A percentile compares a stretch with the other conserved stretches of the same genome.
Conservation (phyloP, 2,329 filamentous ascomycete species). For the Pseudogymnoascus sp. region DNA sequence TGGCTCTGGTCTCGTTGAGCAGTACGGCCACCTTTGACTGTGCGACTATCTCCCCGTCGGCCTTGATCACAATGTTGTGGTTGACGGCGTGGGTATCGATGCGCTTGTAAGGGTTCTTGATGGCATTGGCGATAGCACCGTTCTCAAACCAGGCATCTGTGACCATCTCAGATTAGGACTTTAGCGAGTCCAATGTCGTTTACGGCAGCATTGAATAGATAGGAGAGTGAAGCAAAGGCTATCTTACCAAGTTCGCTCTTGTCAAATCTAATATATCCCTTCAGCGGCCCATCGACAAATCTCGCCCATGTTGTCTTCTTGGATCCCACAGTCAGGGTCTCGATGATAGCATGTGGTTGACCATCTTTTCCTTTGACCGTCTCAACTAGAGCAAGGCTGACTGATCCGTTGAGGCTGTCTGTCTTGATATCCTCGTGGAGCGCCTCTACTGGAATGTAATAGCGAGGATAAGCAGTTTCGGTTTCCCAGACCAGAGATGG, state of each 20-base stretch:
- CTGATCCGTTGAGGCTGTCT: neutral
- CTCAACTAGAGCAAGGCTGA: neutral
- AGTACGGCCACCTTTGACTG: slow-evolving; percentile 6
- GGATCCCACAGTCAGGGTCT: neutral
- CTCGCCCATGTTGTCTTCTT: slow-evolving; percentile 4
- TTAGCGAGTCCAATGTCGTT: neutral
- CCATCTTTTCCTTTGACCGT: neutral
- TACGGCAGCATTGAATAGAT: neutral
- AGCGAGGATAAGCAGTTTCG: neutral
- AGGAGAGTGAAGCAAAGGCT: neutral
- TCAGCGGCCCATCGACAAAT: slow-evolving; percentile 7
- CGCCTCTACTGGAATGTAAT: neutral
- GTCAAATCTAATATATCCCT: slow-evolving; percentile 9
- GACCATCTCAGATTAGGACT: neutral
- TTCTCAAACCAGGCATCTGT: slow-evolving; percentile 10
- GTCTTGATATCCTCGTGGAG: neutral
- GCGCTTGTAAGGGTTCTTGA: slow-evolving; percentile 9
- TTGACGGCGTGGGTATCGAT: slow-evolving; percentile 7
- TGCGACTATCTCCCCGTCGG: slow-evolving; percentile 6
- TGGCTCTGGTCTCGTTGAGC: slow-evolving; percentile 6
- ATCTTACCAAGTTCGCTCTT: slow-evolving; percentile 2
- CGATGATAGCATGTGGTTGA: neutral
- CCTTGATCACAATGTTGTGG: slow-evolving; percentile 6
- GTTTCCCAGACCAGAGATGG: neutral
- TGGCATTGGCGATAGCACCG: neutral